These are phyloP conservation scores for Pelargonium citronellum DNA, from an alignment of 441 rosid genomes.

Conservation along the genomic window DNA sequence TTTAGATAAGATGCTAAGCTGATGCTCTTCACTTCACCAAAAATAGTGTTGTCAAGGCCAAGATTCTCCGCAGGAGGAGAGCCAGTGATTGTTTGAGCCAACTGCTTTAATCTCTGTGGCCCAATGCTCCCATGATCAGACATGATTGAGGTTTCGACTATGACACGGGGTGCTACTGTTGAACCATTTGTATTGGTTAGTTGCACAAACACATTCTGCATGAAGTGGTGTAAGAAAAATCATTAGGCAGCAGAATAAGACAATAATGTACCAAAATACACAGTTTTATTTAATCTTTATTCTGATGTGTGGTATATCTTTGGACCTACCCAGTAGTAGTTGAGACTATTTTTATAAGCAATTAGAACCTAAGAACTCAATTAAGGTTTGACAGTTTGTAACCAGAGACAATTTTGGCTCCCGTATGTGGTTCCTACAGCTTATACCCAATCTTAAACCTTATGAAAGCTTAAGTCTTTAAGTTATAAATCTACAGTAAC, in stretches of 20 bases:
- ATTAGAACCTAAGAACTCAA: too few species aligned
- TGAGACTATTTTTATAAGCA: too few species aligned
- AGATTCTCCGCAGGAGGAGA: slow-evolving; percentile 54
- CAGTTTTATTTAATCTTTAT: too few species aligned
- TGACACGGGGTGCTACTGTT: slow-evolving; percentile 47
- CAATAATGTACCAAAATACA: background rate
- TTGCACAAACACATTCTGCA: slow-evolving; percentile 51
- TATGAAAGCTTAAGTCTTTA: background rate
- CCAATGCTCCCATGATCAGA: slow-evolving; percentile 42
- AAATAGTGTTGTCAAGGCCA: slow-evolving; percentile 62
- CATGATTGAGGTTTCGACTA: slow-evolving; percentile 46
- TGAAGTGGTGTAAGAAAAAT: background rate
- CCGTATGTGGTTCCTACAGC: background rate
- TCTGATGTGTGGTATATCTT: too few species aligned
- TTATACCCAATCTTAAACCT: background rate
- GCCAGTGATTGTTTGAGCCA: slow-evolving; percentile 50
- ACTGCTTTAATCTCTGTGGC: slow-evolving; percentile 58
- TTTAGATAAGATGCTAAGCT: slow-evolving; percentile 49
- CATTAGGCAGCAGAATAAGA: background rate
- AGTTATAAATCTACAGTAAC: background rate
- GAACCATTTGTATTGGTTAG: slow-evolving; percentile 59
- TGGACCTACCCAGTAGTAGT: too few species aligned
- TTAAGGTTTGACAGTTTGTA: too few species aligned
- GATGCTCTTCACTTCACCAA: slow-evolving; percentile 64
- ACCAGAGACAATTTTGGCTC: too few species aligned